Evolutionary conservation across 805 yeast species (phyloP).

Genomic region (Candida dajiaensis): DNA sequence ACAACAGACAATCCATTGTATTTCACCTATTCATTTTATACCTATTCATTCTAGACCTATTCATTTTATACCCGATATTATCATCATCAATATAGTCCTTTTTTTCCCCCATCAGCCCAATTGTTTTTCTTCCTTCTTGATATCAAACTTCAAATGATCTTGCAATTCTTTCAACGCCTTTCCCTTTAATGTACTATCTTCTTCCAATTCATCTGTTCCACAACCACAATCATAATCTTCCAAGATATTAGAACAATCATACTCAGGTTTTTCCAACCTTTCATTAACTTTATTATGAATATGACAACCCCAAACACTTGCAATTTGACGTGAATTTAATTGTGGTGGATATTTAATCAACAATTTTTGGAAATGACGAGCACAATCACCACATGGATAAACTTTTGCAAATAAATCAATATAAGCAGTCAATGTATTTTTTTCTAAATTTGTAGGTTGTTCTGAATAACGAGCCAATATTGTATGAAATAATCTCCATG

Average conservation of each 20-base stretch:
- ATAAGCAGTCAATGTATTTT: slow-evolving; percentile 55
- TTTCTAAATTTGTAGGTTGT: slow-evolving; percentile 59
- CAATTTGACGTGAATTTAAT: slow-evolving; percentile 62
- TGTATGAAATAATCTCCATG: slow-evolving; percentile 91
- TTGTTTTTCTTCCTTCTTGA: slow-evolving; percentile 44
- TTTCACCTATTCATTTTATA: background rate
- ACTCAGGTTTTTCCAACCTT: slow-evolving; percentile 57
- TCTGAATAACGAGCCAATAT: slow-evolving; percentile 91
- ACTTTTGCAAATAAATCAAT: slow-evolving; percentile 79
- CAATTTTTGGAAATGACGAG: slow-evolving; percentile 76
- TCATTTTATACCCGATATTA: slow-evolving; percentile 15
- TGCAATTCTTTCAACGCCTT: slow-evolving; percentile 23
- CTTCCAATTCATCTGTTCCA: slow-evolving; percentile 61
- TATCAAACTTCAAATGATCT: slow-evolving; percentile 38
- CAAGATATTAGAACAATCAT: slow-evolving; percentile 79
- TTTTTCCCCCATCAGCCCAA: slow-evolving; percentile 30
- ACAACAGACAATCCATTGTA: background rate
- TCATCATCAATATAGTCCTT: background rate
- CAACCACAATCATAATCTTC: slow-evolving; percentile 98
- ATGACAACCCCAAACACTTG: slow-evolving; percentile 95
- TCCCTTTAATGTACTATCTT: slow-evolving; percentile 23
- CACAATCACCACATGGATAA: slow-evolving; percentile 97
- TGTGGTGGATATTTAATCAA: slow-evolving; percentile 80
- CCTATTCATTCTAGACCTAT: no score
- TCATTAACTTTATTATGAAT: slow-evolving; percentile 84